Evolutionary conservation across 805 yeast species (phyloP).

Genomic region (Ogataea angusta): DNA sequence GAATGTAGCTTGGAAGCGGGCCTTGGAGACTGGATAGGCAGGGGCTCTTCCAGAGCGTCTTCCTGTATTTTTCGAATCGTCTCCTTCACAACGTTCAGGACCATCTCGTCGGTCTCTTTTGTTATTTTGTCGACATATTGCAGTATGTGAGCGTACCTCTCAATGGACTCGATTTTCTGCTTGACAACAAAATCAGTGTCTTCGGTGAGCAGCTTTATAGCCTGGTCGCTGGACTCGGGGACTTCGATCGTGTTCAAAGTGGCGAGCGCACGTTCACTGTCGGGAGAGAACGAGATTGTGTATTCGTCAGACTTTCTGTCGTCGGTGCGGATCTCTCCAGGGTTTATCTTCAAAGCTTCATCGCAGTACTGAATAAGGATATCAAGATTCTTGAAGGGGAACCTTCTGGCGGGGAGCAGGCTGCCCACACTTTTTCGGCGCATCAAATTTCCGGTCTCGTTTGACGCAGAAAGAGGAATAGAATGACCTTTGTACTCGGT

Average conservation of each 20-base stretch:
- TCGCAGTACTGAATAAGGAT: slow-evolving; percentile 64
- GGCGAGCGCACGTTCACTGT: slow-evolving; percentile 54
- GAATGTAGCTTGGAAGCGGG: slow-evolving; percentile 13
- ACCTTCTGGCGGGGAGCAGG: slow-evolving; percentile 41
- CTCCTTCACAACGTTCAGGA: slow-evolving; percentile 57
- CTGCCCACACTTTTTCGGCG: slow-evolving; percentile 42
- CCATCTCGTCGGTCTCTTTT: slow-evolving; percentile 70
- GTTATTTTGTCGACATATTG: slow-evolving; percentile 74
- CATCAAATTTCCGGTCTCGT: slow-evolving; percentile 22
- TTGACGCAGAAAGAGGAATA: slow-evolving; percentile 32
- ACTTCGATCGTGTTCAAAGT: slow-evolving; percentile 36
- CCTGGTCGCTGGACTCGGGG: slow-evolving; percentile 61
- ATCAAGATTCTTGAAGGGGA: slow-evolving; percentile 61
- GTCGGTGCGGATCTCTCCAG: slow-evolving; percentile 51
- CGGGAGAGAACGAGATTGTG: slow-evolving; percentile 51
- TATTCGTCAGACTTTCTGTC: slow-evolving; percentile 23
- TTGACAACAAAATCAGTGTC: slow-evolving; percentile 64
- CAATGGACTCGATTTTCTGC: slow-evolving; percentile 65
- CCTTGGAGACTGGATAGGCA: slow-evolving; percentile 20
- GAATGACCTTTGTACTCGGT: slow-evolving; percentile 58
- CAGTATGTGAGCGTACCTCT: slow-evolving; percentile 68
- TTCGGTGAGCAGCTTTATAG: slow-evolving; percentile 55
- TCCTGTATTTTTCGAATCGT: slow-evolving; percentile 56
- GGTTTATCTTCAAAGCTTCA: slow-evolving; percentile 68
- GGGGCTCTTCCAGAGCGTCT: slow-evolving; percentile 21